A percentile compares a stretch with the other conserved stretches of the same genome.
Conservation (phyloP, 176 grass and related monocot species). For the Hsuehochloa calcarea region DNA sequence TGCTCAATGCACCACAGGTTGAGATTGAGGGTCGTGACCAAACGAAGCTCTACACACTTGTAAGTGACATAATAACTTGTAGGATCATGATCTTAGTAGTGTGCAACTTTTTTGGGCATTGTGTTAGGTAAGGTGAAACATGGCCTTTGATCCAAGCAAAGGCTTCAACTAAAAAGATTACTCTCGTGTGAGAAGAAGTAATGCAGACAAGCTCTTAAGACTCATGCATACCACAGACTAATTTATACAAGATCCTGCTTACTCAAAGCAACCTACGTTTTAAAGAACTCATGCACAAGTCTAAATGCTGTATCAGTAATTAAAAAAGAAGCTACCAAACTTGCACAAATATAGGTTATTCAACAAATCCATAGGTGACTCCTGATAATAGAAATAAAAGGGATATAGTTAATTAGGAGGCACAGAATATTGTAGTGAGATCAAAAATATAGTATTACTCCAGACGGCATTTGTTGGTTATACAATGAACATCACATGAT, state of each 20-base stretch:
- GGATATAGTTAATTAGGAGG: constrained; percentile 5
- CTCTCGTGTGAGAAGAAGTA: background rate
- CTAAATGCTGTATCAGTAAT: background rate
- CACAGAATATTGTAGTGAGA: constrained; percentile 13
- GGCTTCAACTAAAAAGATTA: constrained; percentile 27
- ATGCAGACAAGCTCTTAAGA: background rate
- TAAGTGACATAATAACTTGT: constrained; percentile 61
- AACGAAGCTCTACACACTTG: constrained; percentile 91
- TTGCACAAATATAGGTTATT: background rate
- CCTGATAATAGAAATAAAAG: background rate
- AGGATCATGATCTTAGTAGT: constrained; percentile 36
- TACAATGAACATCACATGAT: constrained; percentile 3
- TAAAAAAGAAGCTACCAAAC: background rate
- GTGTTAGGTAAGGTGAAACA: constrained; percentile 36
- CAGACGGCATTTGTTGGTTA: constrained; percentile 13
- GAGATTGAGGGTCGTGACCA: constrained; percentile 64
- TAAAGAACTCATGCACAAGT: background rate
- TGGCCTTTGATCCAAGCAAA: constrained; percentile 36
- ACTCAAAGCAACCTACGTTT: background rate
- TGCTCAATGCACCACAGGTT: constrained; percentile 57
- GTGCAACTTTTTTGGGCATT: constrained; percentile 21
- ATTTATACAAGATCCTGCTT: background rate
- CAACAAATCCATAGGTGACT: background rate
- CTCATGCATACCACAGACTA: background rate
- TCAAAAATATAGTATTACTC: background rate